Conservation (phyloP, 352 stramenopile species). For the Globisporangium barbulae region DNA sequence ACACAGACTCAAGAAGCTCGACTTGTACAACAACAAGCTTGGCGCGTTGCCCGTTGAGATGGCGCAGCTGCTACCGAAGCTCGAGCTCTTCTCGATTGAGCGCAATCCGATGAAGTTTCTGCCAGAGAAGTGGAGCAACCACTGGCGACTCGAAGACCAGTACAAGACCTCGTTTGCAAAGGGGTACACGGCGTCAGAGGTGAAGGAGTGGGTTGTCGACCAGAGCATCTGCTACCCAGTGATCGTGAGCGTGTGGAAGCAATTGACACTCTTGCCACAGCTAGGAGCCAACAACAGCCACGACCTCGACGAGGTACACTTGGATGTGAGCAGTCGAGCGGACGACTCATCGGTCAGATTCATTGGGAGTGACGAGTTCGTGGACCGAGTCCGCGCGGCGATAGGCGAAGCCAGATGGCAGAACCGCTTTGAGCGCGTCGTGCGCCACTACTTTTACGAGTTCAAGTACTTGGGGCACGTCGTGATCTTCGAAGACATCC, state of each 20-base stretch:
- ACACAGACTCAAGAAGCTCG: slow-evolving; percentile 40
- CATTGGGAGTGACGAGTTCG: slow-evolving; percentile 42
- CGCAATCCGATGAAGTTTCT: slow-evolving; percentile 51
- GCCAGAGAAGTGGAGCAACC: slow-evolving; percentile 63
- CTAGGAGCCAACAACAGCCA: neutral
- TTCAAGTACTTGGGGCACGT: slow-evolving; percentile 63
- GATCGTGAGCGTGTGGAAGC: slow-evolving; percentile 47
- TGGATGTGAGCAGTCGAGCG: neutral
- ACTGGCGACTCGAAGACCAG: slow-evolving; percentile 51
- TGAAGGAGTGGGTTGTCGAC: slow-evolving; percentile 51
- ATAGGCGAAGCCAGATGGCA: slow-evolving; percentile 45
- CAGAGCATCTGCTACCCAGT: slow-evolving; percentile 44
- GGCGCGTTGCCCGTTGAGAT: slow-evolving; percentile 53
- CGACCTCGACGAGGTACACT: slow-evolving; percentile 1
- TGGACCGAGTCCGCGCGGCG: slow-evolving; percentile 26
- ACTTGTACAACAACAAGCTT: slow-evolving; percentile 63
- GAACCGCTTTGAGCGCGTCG: slow-evolving; percentile 43
- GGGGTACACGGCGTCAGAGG: slow-evolving; percentile 49
- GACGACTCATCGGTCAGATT: neutral
- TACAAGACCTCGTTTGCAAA: slow-evolving; percentile 45
- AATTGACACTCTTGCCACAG: slow-evolving; percentile 4
- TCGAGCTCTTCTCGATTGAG: slow-evolving; percentile 57
- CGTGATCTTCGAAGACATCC: slow-evolving; percentile 31
- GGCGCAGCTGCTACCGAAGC: slow-evolving; percentile 36
- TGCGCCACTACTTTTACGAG: slow-evolving; percentile 69